Percentiles rank a stretch among this genome's conserved stretches.
These are phyloP conservation scores for Talaromyces adpressus DNA, from an alignment of 495 filamentous ascomycete genomes.

Conservation along the genomic window DNA sequence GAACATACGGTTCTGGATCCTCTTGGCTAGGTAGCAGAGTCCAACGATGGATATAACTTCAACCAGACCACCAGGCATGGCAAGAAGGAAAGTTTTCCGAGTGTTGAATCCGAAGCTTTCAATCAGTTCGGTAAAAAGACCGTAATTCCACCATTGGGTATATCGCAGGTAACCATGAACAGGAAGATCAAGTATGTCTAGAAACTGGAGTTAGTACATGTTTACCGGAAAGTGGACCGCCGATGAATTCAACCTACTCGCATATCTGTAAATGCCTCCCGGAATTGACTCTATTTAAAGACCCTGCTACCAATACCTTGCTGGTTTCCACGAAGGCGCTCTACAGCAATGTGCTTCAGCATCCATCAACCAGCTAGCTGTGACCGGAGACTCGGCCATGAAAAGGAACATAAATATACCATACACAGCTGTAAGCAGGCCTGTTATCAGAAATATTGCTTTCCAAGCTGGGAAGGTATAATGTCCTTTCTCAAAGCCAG, in stretches of 20 bases:
- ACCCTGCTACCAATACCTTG: conserved; percentile 44
- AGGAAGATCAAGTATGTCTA: conserved; percentile 28
- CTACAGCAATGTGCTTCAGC: conserved; percentile 37
- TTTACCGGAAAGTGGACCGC: background rate
- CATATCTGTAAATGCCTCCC: conserved; percentile 23
- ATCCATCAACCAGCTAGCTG: conserved; percentile 26
- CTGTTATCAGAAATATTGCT: conserved; percentile 53
- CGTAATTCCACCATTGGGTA: conserved; percentile 50
- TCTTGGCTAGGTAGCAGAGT: conserved; percentile 46
- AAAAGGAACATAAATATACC: conserved; percentile 39
- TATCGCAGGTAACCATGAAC: conserved; percentile 31
- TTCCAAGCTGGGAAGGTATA: conserved; percentile 35
- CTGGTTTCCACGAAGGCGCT: conserved; percentile 42
- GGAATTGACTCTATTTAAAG: conserved; percentile 41
- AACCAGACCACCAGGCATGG: conserved; percentile 48
- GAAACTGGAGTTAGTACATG: conserved; percentile 12
- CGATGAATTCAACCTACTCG: background rate
- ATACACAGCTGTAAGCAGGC: conserved; percentile 44
- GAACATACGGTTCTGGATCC: conserved; percentile 10
- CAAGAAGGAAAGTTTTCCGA: conserved; percentile 46
- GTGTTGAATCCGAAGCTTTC: conserved; percentile 33
- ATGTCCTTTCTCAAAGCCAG: background rate
- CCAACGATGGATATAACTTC: conserved; percentile 47
- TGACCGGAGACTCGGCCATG: conserved; percentile 39
- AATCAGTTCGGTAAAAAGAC: conserved; percentile 45